A percentile compares a stretch with the other conserved stretches of the same genome.
phyloP scores from a whole-genome alignment of 441 rosid genomes.

The Breynia disticha region DNA sequence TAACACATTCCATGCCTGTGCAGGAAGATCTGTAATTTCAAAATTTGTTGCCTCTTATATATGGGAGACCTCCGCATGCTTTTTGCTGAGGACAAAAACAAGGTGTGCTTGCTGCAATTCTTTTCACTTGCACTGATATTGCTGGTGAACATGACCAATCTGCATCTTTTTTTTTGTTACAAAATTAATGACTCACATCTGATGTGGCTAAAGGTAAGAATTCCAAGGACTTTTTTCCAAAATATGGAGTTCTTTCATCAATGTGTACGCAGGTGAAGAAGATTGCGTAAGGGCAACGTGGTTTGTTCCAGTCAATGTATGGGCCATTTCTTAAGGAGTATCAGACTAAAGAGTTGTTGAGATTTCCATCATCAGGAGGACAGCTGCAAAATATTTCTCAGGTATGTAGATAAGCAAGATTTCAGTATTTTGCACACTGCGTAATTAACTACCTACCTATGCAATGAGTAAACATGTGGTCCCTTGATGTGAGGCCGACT shows the following conservation, averaged over 20 bases:
- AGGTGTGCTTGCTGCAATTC: constrained; percentile 31
- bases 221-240: neutral
- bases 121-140: neutral
- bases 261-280: constrained; percentile 50
- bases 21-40: constrained; percentile 80
- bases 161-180: neutral
- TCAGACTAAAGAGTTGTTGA: constrained; percentile 44
- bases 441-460: too few species aligned
- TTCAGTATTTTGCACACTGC: neutral
- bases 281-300: constrained; percentile 77
- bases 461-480: too few species aligned
- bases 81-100: constrained; percentile 86
- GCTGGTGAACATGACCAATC: neutral
- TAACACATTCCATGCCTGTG: constrained; percentile 12
- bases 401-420: constrained; percentile 34
- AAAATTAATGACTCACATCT: neutral
- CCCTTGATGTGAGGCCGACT: too few species aligned
- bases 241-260: constrained; percentile 5
- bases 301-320: constrained; percentile 65
- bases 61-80: constrained; percentile 86
- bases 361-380: constrained; percentile 35
- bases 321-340: constrained; percentile 63
- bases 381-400: constrained; percentile 37
- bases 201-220: neutral
- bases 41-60: constrained; percentile 82